A percentile compares a stretch with the other conserved stretches of the same genome.
These are phyloP conservation scores for Teunomyces funiuensis DNA, from an alignment of 805 yeast species.

Conservation along the genomic window DNA sequence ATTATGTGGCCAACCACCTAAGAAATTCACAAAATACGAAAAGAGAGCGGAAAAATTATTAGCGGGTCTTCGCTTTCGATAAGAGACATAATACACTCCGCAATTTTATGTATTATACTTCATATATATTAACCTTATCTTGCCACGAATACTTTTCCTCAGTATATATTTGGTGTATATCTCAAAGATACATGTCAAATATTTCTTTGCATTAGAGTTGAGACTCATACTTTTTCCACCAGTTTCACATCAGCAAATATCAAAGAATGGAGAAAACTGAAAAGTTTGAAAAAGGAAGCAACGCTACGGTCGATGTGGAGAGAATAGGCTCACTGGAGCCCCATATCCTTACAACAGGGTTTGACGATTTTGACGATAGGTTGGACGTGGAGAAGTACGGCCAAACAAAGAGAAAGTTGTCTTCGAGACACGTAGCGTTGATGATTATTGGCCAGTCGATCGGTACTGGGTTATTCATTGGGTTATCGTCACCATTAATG, in stretches of 20 bases:
- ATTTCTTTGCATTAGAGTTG: too few relatives aligned
- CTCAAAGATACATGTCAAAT: too few relatives aligned
- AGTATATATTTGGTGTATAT: too few relatives aligned
- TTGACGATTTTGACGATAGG: constrained; percentile 27
- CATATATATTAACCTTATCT: too few relatives aligned
- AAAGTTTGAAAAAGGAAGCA: neutral
- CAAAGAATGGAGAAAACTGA: neutral
- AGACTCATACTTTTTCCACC: too few relatives aligned
- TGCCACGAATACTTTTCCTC: too few relatives aligned
- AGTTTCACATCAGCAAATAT: neutral
- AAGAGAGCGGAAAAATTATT: neutral
- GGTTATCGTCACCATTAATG: constrained; percentile 29
- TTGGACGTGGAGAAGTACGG: constrained; percentile 30
- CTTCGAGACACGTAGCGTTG: constrained; percentile 33
- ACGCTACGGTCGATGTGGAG: constrained; percentile 9
- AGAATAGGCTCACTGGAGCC: constrained; percentile 9
- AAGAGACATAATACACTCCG: neutral
- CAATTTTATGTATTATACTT: neutral
- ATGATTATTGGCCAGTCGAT: constrained; percentile 37
- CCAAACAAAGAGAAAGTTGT: constrained; percentile 27
- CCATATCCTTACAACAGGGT: constrained; percentile 6
- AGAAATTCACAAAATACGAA: neutral
- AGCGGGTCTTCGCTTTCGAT: neutral
- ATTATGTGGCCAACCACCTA: too few relatives aligned
- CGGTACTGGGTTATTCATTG: constrained; percentile 38